Base-by-base conservation (phyloP, 768 basidiomycete species). In the Rhizopogon vulgaris region DNA sequence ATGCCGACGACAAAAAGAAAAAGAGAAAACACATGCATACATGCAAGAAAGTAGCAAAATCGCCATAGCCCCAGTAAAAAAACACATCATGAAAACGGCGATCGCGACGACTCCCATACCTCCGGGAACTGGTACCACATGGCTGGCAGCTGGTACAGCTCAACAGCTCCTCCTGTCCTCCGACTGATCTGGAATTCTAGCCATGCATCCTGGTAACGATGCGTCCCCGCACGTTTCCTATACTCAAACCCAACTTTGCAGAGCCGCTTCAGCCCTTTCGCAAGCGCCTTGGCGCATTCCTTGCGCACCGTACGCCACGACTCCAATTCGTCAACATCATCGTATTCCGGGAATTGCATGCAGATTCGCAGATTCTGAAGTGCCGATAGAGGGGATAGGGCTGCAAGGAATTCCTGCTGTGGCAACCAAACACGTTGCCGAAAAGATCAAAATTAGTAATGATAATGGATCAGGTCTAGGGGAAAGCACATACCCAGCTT, bases 271-370 rank as follows among this genome's bases (percentile, higher is more conserved):
- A 69, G 42, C 9, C 56, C 59, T 53, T 42, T 58, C 56, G 66
- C 68, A 53, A 69, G 66, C 50, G 64, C 41, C 38, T 51, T 36
- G 28, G 68, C 68, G 41, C 54, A 64, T 1, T 69, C 65, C 28
- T 56, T 53, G 25, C 68, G 62, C 37, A 58, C 46, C 27, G 56
- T 60, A 28, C 62, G 62, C 69, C 69, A 70, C 0, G 66, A 67
- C 51, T 65, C 66, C 45, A 59, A 46, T 52, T 66, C 66, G 14
- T 68, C 66, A 10, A 58, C 52, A 48, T 61, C 62, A 38, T 69
- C 68, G 38, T 66, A 69, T 34, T 69, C 68, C 0, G 68, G 69
- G 56, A 69, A 69, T 52, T 69, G 68, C 58, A 71, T 62, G 57
- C 68, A 71, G 3, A 69, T 60, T n/a, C 68, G 67, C 12, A 69